Base-by-base conservation (phyloP, 2,329 filamentous ascomycete species). In the Diaporthe sp. region DNA sequence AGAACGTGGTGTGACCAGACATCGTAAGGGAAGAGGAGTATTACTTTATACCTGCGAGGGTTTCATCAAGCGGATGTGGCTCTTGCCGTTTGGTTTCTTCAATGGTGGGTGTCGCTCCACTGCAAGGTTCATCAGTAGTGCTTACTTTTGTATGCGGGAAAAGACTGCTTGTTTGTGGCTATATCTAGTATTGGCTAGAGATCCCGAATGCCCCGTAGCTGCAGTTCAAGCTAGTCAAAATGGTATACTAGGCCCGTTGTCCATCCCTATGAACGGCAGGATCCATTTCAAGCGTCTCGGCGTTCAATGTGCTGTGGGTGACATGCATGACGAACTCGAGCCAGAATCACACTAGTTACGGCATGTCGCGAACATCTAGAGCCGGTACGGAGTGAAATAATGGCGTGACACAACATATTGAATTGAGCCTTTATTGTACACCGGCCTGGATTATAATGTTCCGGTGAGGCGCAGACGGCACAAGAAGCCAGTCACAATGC, bases 181-280 rank as follows among this genome's bases (percentile, higher is more conserved):
- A 51, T 4, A 39, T 39, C 37, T 39, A 37, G 63, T n/a, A 68
- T 68, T 68, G 63, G 63, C 63, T 39, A 31, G 28, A 39, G 13
- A 39, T 53, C 6, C 44, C 47, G 44, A 25, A 25, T 25, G 4
- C 10, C 47, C 28, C 44, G 17, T 39, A 39, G 22, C 20, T 68
- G 47, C 63, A 68, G 39, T 39, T 65, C 3, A 39, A 68, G 63
- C 63, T 68, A 68, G 63, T 53, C 63, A 13, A 25, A 53, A 68
- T 68, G 6, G 20, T 39, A 39, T 8, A 6, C 0, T n/a, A 68
- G 63, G 63, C 31, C 44, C 63, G 44, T 37, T 22, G 15, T 17
- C 12, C 42, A 25, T 15, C 31, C 8, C 44, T 68, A 3, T 37
- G 37, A 68, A 51, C 12, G 31, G 44, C 28, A 68, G 63, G 44